A percentile compares a stretch with the other conserved stretches of the same genome.
phyloP scores from a whole-genome alignment of 257 asterid genomes.

The Scutellaria galericulata region DNA sequence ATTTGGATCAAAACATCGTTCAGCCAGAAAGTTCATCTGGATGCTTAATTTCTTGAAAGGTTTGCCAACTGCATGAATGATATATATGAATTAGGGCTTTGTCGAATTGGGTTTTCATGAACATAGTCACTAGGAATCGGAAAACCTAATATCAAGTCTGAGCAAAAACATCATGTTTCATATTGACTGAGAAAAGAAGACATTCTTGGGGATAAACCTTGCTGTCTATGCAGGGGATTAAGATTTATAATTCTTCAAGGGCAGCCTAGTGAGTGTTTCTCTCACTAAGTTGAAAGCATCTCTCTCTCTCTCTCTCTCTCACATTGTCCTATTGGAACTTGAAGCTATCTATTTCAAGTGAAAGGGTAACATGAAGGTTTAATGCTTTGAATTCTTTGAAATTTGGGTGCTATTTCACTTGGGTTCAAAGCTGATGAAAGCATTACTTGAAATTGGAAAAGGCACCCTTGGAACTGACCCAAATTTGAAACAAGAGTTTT shows the following conservation, averaged over 20 bases:
- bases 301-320: too few species aligned
- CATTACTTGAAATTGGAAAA: neutral
- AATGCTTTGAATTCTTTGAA: neutral
- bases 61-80: neutral
- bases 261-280: too few species aligned
- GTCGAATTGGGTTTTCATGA: neutral
- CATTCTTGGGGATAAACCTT: too few species aligned
- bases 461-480: neutral
- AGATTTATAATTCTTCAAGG: too few species aligned
- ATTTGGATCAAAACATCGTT: conserved; percentile 7
- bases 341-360: neutral
- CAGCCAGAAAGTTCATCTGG: conserved; percentile 9
- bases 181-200: neutral
- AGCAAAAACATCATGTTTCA: neutral
- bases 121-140: conserved; percentile 4
- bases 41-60: neutral
- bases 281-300: too few species aligned
- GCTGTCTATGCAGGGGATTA: too few species aligned
- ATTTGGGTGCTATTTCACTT: neutral
- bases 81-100: conserved; percentile 3
- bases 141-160: conserved; percentile 5
- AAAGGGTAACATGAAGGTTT: conserved; percentile 29
- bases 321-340: too few species aligned
- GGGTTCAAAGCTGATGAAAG: conserved; percentile 3
- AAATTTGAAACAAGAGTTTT: neutral